Conservation (phyloP, 768 basidiomycete species). For the Trametes cinnabarina region DNA sequence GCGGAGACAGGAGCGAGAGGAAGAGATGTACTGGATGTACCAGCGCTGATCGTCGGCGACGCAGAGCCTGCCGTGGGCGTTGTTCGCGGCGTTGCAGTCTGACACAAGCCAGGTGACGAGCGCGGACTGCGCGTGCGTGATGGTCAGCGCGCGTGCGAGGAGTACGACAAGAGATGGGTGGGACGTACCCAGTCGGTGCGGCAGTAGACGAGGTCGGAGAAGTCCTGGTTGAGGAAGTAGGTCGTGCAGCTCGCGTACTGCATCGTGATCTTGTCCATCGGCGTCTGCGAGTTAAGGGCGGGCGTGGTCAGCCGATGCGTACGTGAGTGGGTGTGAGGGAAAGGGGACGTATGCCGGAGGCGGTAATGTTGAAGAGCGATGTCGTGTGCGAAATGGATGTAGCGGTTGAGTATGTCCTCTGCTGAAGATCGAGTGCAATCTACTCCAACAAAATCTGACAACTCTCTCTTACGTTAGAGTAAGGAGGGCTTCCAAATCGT, state of each 20-base stretch:
- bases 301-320: too few species aligned
- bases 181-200: conserved; percentile 44
- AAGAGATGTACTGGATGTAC: conserved; percentile 46
- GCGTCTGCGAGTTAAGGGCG: too few species aligned
- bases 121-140: conserved; percentile 24
- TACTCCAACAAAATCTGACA: too few species aligned
- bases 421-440: too few species aligned
- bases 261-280: conserved; percentile 41
- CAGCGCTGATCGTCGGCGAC: conserved; percentile 45
- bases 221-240: conserved; percentile 50
- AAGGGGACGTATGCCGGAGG: too few species aligned
- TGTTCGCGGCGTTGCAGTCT: conserved; percentile 49
- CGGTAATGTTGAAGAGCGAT: too few species aligned
- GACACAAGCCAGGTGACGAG: conserved; percentile 40
- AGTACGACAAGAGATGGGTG: background rate
- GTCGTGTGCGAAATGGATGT: too few species aligned
- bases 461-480: too few species aligned
- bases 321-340: too few species aligned
- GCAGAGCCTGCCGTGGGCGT: conserved; percentile 50
- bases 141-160: background rate
- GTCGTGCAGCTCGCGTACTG: conserved; percentile 42
- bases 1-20: too few species aligned
- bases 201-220: conserved; percentile 41
- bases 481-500: too few species aligned
- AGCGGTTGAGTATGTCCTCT: too few species aligned